Conservation (phyloP, 202 grass and related monocot species). For the Setaria italica region DNA sequence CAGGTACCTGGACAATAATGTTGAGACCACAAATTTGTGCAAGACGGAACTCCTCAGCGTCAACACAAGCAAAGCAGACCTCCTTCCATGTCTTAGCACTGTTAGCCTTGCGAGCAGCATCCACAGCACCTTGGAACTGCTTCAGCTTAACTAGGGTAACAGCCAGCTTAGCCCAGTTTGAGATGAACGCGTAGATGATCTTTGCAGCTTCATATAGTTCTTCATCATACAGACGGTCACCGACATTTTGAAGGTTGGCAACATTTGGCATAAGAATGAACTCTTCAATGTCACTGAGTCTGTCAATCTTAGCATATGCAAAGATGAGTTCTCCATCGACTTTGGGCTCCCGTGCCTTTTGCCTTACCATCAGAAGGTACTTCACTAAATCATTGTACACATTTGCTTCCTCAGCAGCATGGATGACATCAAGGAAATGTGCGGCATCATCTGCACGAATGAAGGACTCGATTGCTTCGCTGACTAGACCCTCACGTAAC, state of each 20-base stretch:
- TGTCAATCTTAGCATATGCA: constrained; percentile 93
- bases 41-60: constrained; percentile 89
- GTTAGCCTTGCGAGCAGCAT: constrained; percentile 98
- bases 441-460: constrained; percentile 92
- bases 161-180: constrained; percentile 96
- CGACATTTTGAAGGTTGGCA: constrained; percentile 97
- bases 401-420: constrained; percentile 83
- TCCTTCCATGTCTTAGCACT: constrained; percentile 96
- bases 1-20: constrained; percentile 83
- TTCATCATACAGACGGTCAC: constrained; percentile 90
- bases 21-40: constrained; percentile 97
- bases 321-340: constrained; percentile 80
- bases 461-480: constrained; percentile 96
- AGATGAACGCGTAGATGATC: constrained; percentile 96
- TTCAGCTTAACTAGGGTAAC: constrained; percentile 94
- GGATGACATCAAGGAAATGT: constrained; percentile 94
- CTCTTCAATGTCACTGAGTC: constrained; percentile 89
- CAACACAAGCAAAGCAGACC: constrained; percentile 99
- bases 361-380: constrained; percentile 94
- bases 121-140: constrained; percentile 97
- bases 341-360: constrained; percentile 89
- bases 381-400: constrained; percentile 91
- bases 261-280: constrained; percentile 99
- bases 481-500: constrained; percentile 89
- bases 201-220: constrained; percentile 97